Evolutionary conservation across 306 rosid species (phyloP), one percentile per base, ranked within the genome.

Genomic region (Lablab purpureus): DNA sequence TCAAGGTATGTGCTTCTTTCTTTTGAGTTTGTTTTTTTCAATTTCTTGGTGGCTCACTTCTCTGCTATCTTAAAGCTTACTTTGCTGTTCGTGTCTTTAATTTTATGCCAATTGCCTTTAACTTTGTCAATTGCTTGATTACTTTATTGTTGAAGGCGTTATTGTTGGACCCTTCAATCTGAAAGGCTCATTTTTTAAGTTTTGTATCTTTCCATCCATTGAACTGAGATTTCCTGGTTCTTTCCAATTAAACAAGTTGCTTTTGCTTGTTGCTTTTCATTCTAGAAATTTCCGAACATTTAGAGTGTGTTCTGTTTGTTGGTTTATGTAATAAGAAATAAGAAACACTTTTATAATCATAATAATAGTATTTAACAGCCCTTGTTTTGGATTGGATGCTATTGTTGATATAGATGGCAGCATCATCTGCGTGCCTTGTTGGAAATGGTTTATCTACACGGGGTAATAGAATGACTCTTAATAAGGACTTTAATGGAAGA

Each of bases 351-450:
- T 83, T 55, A 50, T 19, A 19, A 43, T 32, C 63, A 23, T 41
- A 51, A 32, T 27, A 50, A 46, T 12, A 1, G 65, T 71, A 50
- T 49, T 72, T 63, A 67, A 25, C 18, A 50, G 19, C 67, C 22
- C 52, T 22, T 59, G 17, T 41, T 77, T 82, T 69, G 74, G 73
- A 49, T 70, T 72, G 81, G 71, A 55, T 70, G 5, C 6, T 49
- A 66, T 32, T 10, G 43, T 22, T 74, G 30, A 30, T 72, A 40
- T 71, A 80, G 86, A 96, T 96, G 99, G 96, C 94, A 36, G 89
- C 96, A 55, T 88, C 93, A 59, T 95, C 96, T 5, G 97, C 94
- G 36, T 96, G 94, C 87, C 90, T 95, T 81, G 93, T 95, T 84
- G 99, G 98, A 32, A 90, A 85, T 77, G 87, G 88, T 58, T 88